Conservation (phyloP, 805 yeast species). For the Pichia insulana region DNA sequence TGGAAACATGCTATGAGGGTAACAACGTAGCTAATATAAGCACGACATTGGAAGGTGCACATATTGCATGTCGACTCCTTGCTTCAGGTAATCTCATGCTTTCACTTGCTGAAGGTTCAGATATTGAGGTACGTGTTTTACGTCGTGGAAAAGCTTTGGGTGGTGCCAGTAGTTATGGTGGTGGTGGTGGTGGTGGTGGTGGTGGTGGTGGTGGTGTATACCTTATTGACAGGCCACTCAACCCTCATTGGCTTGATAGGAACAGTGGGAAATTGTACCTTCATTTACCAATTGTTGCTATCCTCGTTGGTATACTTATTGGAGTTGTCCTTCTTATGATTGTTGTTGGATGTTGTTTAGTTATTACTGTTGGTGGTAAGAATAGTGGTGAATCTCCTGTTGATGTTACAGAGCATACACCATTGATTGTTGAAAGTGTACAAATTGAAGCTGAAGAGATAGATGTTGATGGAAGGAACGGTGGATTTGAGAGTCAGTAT, state of each 20-base stretch:
- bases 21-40: slow-evolving; percentile 21
- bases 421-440: slow-evolving; percentile 5
- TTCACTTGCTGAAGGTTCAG: slow-evolving; percentile 38
- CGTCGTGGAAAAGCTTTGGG: slow-evolving; percentile 52
- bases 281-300: slow-evolving; percentile 58
- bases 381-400: slow-evolving; percentile 2
- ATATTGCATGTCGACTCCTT: slow-evolving; percentile 35
- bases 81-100: slow-evolving; percentile 31
- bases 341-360: slow-evolving; percentile 29
- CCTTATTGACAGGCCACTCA: slow-evolving; percentile 59
- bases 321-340: slow-evolving; percentile 41
- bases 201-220: slow-evolving; percentile 40
- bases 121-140: slow-evolving; percentile 50
- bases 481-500: slow-evolving; percentile 8
- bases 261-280: slow-evolving; percentile 40
- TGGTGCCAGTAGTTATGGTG: slow-evolving; percentile 9
- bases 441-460: not conserved
- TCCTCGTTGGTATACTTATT: slow-evolving; percentile 56
- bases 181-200: slow-evolving; percentile 10
- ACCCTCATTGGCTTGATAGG: slow-evolving; percentile 49
- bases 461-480: not conserved
- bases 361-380: slow-evolving; percentile 24
- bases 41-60: slow-evolving; percentile 37
- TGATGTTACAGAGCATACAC: slow-evolving; percentile 9
- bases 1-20: slow-evolving; percentile 37